phyloP scores from a whole-genome alignment of 2,329 filamentous ascomycete genomes.

The Alternaria brassicicola region DNA sequence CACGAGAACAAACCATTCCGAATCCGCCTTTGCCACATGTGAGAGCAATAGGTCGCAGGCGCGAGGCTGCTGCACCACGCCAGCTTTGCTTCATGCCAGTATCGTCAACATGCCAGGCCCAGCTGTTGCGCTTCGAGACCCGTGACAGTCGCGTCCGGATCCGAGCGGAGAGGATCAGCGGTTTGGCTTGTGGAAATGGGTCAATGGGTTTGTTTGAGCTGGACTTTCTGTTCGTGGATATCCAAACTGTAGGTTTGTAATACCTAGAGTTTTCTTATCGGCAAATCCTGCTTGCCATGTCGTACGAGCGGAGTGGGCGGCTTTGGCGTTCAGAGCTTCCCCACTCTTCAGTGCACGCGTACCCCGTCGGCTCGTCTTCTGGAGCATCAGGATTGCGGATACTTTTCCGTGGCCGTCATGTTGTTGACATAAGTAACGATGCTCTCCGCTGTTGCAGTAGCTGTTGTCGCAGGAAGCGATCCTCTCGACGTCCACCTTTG shows the following conservation, averaged over 20 bases:
- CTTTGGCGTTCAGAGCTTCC: not conserved
- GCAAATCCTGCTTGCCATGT: not conserved
- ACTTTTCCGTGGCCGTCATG: slow-evolving; percentile 2
- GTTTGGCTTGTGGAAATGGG: not conserved
- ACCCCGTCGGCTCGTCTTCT: not conserved
- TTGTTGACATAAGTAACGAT: not conserved
- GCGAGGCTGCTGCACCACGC: no score
- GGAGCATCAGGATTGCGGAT: not conserved
- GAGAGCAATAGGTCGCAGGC: no score
- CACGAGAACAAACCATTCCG: no score
- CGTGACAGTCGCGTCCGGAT: no score
- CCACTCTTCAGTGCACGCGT: not conserved
- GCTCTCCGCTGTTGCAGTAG: not conserved
- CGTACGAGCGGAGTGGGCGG: not conserved
- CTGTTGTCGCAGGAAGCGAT: not conserved
- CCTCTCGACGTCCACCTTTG: not conserved
- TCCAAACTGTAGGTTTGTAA: not conserved
- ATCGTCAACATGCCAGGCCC: no score
- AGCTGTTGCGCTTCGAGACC: no score
- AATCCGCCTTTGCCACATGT: no score
- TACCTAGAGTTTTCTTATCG: not conserved
- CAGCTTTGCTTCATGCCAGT: no score
- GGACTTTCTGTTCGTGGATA: not conserved
- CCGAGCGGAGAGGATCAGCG: not conserved
- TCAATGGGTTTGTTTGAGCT: not conserved